Conservation (phyloP, 2,329 filamentous ascomycete genomes). For the Botrytis squamosa region DNA sequence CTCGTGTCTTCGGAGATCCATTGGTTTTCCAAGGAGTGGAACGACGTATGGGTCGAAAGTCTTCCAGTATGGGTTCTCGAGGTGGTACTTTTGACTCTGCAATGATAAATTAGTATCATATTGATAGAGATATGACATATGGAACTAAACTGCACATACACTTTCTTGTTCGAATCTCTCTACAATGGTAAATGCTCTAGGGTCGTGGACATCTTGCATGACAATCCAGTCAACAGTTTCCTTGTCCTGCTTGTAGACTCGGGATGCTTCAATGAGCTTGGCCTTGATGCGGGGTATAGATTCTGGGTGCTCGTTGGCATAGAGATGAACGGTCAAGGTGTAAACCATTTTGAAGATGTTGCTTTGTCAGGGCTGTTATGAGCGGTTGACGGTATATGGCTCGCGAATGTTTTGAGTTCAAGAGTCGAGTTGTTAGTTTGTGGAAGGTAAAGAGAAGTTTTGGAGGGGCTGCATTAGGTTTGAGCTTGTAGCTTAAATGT, state of each 20-base stretch:
- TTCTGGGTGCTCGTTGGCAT: constrained; percentile 64
- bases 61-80: constrained; percentile 50
- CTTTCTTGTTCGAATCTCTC: constrained; percentile 69
- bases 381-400: neutral
- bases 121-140: constrained; percentile 24
- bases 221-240: constrained; percentile 72
- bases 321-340: constrained; percentile 67
- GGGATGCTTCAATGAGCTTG: constrained; percentile 73
- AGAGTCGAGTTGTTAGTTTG: neutral
- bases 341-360: constrained; percentile 58
- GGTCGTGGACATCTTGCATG: constrained; percentile 71
- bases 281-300: constrained; percentile 65
- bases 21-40: constrained; percentile 64
- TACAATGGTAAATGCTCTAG: constrained; percentile 70
- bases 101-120: constrained; percentile 8
- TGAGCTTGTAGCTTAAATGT: constrained; percentile 15
- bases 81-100: constrained; percentile 59
- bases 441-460: constrained; percentile 1
- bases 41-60: constrained; percentile 74
- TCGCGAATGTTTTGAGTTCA: neutral
- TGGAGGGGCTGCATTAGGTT: neutral
- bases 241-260: constrained; percentile 68
- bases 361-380: neutral
- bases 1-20: constrained; percentile 67
- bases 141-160: constrained; percentile 43